Evolutionary conservation across 1,139 yeast species (phyloP).

Genomic region (Magnusiomyces sp.): DNA sequence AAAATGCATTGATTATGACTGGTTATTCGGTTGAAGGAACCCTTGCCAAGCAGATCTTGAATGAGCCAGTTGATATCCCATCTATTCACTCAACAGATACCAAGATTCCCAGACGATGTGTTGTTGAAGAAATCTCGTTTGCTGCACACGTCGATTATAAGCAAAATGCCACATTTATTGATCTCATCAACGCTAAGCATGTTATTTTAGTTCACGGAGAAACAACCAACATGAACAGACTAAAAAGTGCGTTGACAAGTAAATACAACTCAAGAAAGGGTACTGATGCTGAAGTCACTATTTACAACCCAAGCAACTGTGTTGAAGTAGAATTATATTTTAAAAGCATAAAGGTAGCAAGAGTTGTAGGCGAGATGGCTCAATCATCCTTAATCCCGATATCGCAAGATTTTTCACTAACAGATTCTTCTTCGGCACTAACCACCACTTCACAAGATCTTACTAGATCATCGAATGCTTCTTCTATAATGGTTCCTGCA

Average conservation of each 20-base stretch:
- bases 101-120: conserved; percentile 76
- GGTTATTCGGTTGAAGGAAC: conserved; percentile 99
- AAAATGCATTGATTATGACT: conserved; percentile 77
- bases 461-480: too few species aligned
- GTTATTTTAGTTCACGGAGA: conserved; percentile 94
- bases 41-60: conserved; percentile 81
- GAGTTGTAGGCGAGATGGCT: conserved; percentile 73
- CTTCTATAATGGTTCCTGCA: conserved; percentile 18
- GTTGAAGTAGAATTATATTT: conserved; percentile 69
- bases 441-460: too few species aligned
- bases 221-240: conserved; percentile 93
- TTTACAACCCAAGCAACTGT: conserved; percentile 88
- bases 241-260: conserved; percentile 84
- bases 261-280: conserved; percentile 77
- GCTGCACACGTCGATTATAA: conserved; percentile 98
- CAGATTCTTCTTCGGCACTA: too few species aligned
- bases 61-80: conserved; percentile 85
- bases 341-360: conserved; percentile 77
- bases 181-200: conserved; percentile 72
- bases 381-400: conserved; percentile 27
- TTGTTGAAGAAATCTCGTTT: conserved; percentile 91
- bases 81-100: conserved; percentile 72
- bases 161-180: conserved; percentile 86
- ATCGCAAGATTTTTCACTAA: conserved; percentile 10
- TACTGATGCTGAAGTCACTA: conserved; percentile 85